Conservation (phyloP, 768 basidiomycete species). For the Crassisporium funariophilum region DNA sequence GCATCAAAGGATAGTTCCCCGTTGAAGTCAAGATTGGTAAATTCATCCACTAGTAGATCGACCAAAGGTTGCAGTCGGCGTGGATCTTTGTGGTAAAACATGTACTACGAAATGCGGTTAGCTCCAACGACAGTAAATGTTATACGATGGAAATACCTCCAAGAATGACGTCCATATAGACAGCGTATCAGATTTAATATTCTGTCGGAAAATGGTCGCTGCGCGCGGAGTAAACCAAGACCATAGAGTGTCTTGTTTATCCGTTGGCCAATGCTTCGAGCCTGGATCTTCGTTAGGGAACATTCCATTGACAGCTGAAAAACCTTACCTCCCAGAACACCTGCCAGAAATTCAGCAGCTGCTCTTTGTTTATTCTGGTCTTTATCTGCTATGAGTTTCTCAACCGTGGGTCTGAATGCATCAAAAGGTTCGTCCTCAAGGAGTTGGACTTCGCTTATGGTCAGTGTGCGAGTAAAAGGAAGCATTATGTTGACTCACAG, state of each 20-base stretch:
- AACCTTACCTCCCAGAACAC: slow-evolving; percentile 58
- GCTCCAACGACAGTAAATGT: background rate
- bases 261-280: slow-evolving; percentile 83
- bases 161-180: slow-evolving; percentile 79
- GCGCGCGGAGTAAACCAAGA: slow-evolving; percentile 77
- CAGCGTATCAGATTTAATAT: slow-evolving; percentile 81
- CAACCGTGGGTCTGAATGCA: slow-evolving; percentile 60
- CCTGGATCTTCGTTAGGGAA: slow-evolving; percentile 39
- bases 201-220: slow-evolving; percentile 62
- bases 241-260: slow-evolving; percentile 73
- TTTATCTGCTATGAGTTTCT: slow-evolving; percentile 63
- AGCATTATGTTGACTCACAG: slow-evolving; percentile 44
- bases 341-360: slow-evolving; percentile 81
- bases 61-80: slow-evolving; percentile 80
- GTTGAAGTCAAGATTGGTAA: slow-evolving; percentile 72
- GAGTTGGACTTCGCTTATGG: slow-evolving; percentile 61
- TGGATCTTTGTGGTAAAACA: slow-evolving; percentile 80
- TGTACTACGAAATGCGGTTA: slow-evolving; percentile 49
- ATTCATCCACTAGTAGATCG: slow-evolving; percentile 67
- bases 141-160: slow-evolving; percentile 46
- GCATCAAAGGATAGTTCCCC: slow-evolving; percentile 83
- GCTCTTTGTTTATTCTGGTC: slow-evolving; percentile 89
- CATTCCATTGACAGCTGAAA: background rate
- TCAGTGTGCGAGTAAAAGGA: slow-evolving; percentile 4
- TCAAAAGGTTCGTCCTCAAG: slow-evolving; percentile 74